Base-by-base conservation (phyloP, 306 rosid genomes). In the Senna siamea region DNA sequence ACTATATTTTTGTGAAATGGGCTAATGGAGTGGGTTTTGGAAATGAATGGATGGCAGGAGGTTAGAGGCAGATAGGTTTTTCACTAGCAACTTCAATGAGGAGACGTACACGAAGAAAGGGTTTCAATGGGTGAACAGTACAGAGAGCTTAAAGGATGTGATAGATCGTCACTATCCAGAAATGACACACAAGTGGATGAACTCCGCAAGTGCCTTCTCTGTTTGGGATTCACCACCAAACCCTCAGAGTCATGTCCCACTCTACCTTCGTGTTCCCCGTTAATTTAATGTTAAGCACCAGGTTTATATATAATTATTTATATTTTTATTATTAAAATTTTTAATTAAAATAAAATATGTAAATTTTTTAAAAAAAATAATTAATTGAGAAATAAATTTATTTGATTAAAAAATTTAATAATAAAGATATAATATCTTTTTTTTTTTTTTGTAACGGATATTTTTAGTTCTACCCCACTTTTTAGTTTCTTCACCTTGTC, bases 11-110 rank as follows among this genome's bases (percentile, higher is more conserved):
- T n/a, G n/a, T n/a, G n/a, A n/a, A 52, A 23, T 14, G 5, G 13
- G 5, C 10, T 34, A 38, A 55, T 38, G 30, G 30, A 1, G 0
- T 1, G n/a, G 15, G 50, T 11, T 44, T 7, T 11, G n/a, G 50
- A 44, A n/a, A 40, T 37, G 37, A 32, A 32, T 32, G 37, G 37
- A 5, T 32, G 37, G 37, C n/a, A n/a, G n/a, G 87, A 86, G 93
- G 72, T 48, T 88, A 12, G 93, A 88, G 63, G 85, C 86, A 8
- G 93, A 88, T 4, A 81, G 87, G 54, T 88, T 86, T 56, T 86
- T 86, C 78, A 88, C 93, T 13, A 86, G 84, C 47, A 61, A 84
- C 51, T 88, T 72, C 65, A 84, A 86, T 17, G 86, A 81, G 17
- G 87, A 84, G 76, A 43, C 87, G 7, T 88, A 86, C 63, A 88